Conservation (phyloP, 352 stramenopile genomes). For the Globisporangium middletonii region DNA sequence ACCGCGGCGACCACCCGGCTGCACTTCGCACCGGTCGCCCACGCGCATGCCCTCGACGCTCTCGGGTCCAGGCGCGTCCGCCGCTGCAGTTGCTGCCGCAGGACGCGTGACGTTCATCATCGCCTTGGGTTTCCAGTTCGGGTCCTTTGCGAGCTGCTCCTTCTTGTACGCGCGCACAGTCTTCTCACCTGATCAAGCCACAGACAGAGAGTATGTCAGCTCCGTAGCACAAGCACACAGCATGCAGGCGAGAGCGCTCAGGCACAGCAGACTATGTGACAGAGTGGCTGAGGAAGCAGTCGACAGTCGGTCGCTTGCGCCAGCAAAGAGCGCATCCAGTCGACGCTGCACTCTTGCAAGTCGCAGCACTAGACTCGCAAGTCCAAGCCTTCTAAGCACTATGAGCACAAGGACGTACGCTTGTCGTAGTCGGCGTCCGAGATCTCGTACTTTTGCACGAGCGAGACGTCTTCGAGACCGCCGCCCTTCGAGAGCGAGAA, state of each 20-base stretch:
- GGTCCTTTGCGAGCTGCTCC: conserved; percentile 93
- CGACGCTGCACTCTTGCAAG: too few species aligned
- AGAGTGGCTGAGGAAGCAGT: too few species aligned
- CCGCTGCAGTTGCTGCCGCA: conserved; percentile 22
- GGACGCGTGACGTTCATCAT: conserved; percentile 48
- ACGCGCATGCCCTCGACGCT: conserved; percentile 84
- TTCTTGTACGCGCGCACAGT: conserved; percentile 96
- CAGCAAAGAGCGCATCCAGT: too few species aligned
- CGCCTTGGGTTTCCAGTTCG: conserved; percentile 91
- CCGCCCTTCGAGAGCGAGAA: conserved; percentile 93
- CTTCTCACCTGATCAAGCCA: conserved; percentile 75
- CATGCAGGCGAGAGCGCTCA: neutral
- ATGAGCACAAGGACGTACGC: conserved; percentile 36
- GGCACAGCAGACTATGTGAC: neutral
- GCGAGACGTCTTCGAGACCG: conserved; percentile 94
- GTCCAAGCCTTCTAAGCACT: too few species aligned
- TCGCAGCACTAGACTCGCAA: neutral
- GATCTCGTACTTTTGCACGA: conserved; percentile 98
- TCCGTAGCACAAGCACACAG: neutral
- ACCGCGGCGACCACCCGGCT: conserved; percentile 92
- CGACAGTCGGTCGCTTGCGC: too few species aligned
- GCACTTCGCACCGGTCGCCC: conserved; percentile 95
- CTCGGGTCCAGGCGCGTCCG: conserved; percentile 44
- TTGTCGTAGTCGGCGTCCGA: conserved; percentile 98
- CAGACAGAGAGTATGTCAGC: neutral